Evolutionary conservation across 1,284 basidiomycete genomes (phyloP), one percentile per base, ranked within the genome.

Genomic region (Austroboletus novae-zelandiae): DNA sequence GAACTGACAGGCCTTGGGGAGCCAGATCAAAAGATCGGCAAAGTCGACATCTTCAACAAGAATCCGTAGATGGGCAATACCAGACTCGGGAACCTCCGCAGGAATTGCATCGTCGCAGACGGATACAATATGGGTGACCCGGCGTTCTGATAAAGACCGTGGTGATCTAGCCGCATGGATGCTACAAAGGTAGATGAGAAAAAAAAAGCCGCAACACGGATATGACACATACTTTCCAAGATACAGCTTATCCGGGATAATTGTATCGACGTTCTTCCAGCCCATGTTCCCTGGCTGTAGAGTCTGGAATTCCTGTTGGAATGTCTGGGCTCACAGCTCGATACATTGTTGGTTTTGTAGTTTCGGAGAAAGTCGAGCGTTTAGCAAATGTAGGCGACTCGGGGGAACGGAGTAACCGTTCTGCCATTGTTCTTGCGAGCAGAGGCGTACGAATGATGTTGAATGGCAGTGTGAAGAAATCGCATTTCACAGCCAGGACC

Each of bases 11-110:
- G 89, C 84, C 35, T 72, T 67, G n/a, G 88, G 86, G 52, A 94
- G 75, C 63, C 88, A 78, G 40, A 90, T 86, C 49, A 92, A 75
- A 47, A 94, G 79, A 65, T 92, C 85, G 56, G 86, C 91, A 59
- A 91, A 87, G 63, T 91, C 89, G 57, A 89, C 81, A 67, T 94
- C 91, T 60, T 89, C 83, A 40, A 91, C 77, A 44, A 80, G 74
- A 58, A 90, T 83, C 48, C 87, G 83, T 68, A 84, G 71, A 64
- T 90, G 87, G 41, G 67, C 67, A 48, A 86, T 77, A 35, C 87
- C 87, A 55, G 86, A 88, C 58, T 84, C 80, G 17, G 86, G 84
- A 27, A 80, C 69, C 57, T 90, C 86, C 43, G 86, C 84, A 34
- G 88, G 87, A 45, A 89, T 87, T 7, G 76, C 75, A 54, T 89